Base-by-base conservation (phyloP, 2,329 filamentous ascomycete species). In the Metarhizium anisopliae region DNA sequence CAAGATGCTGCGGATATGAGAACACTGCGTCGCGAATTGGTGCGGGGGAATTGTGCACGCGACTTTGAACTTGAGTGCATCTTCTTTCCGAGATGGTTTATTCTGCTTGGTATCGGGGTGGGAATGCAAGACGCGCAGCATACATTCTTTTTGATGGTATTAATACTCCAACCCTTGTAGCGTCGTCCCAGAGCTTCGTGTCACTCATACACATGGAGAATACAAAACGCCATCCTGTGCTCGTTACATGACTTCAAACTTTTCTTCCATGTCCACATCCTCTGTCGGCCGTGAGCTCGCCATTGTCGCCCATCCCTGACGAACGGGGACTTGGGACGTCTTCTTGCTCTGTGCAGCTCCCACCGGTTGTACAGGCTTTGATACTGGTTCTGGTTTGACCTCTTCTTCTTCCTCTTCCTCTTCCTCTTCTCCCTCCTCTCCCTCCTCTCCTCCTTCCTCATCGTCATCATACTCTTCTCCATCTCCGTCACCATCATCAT, bases 401-500 rank as follows among this genome's bases (percentile, higher is more conserved):
- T 61, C 56, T 6, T 61, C 57, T 3, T 53, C 59, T 16, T 57
- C 60, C 2, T 56, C 60, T 1, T 59, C 66, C n/a, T 58, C 66
- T 5, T 59, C 61, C 16, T 43, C 40, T 43, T 43, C 40, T 18
- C 4, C 40, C 16, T 43, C 40, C 4, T 36, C 40, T 0, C 59
- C 64, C 3, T 59, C 66, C 1, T 61, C 67, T 2, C 60, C 66
- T 2, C 64, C 68, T 1, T 59, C 67, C 2, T 64, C 70, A 2
- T 63, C 69, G 0, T 63, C 70, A 0, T 65, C 69, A 0, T 67
- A 72, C 2, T 67, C 71, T 0, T 69, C 71, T 0, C 66, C 72
- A 0, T 71, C 75, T 0, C 70, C 74, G 0, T 67, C 72, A 0
- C 71, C 75, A 0, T 67, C 76, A 0, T 68, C 74, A 2, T 76